Evolutionary conservation across 768 basidiomycete species (phyloP).

Genomic region (Tubosaeta brunneosetosa): DNA sequence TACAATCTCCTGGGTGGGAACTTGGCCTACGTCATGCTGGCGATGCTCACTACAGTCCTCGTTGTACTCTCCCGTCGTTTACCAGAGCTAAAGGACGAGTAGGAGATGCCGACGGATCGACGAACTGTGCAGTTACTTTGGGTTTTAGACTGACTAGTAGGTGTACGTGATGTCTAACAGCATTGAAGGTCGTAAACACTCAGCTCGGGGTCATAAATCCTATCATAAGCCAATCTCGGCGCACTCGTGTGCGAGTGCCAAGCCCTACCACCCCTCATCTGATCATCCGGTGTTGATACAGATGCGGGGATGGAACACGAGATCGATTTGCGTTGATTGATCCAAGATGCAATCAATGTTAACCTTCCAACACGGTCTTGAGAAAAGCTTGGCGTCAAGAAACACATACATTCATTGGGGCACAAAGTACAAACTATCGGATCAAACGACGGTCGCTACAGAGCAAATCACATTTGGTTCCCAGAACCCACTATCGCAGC

Average conservation of each 20-base stretch:
- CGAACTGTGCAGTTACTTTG: no score
- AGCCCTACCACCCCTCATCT: no score
- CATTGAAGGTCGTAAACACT: no score
- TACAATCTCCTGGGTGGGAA: slow-evolving; percentile 46
- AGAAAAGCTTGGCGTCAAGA: neutral
- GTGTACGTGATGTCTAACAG: no score
- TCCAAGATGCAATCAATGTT: neutral
- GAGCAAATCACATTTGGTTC: neutral
- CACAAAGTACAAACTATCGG: neutral
- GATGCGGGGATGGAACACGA: no score
- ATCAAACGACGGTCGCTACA: neutral
- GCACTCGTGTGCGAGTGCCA: no score
- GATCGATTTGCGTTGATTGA: neutral
- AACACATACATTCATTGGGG: neutral
- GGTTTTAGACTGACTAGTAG: no score
- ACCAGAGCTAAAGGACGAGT: neutral
- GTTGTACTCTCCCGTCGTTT: slow-evolving; percentile 13
- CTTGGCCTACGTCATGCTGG: slow-evolving; percentile 43
- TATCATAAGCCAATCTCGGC: no score
- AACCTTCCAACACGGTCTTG: neutral
- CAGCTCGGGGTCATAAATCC: no score
- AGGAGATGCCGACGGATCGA: no score
- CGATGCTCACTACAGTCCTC: slow-evolving; percentile 23
- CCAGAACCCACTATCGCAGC: neutral
- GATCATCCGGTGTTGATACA: no score